Base-by-base conservation (phyloP, 202 grass and related monocot genomes). In the Musa balbisiana region DNA sequence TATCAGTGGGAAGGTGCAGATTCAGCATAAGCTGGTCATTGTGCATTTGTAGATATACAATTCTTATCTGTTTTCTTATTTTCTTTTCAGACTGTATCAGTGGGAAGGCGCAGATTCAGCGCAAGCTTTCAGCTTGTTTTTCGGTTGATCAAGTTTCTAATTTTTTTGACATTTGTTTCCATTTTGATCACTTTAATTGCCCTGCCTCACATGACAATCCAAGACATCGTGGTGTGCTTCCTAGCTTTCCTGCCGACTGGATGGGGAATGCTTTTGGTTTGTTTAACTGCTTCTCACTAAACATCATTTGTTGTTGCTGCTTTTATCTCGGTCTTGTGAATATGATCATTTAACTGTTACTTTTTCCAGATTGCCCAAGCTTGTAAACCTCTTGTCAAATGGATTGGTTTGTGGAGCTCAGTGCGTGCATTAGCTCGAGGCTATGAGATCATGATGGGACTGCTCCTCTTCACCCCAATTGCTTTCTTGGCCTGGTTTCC, bases 81-180 rank as follows among this genome's bases (percentile, higher is more conserved):
- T 75, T 56, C 23, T 21, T 88, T 88, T 51, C 86, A 96, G 93
- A 78, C 77, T 9, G 84, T 96, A 17, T 96, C 93, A 25, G 81
- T 96, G 2, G 93, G 93, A 80, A 83, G 88, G 71, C 78, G 84
- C 62, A 91, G 84, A 84, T 89, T 97, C 53, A 83, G 90, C 72
- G 93, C 90, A 10, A 62, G 83, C 55, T 90, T 97, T 80, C 93
- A 97, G 76, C 84, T 93, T 54, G 86, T 93, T 72, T 97, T 97
- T 74, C 87, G 93, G 25, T 86, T 97, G 82, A 91, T 93, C 52
- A 97, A 97, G 83, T 93, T 97, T 80, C 80, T 91, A 15, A 87
- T 97, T 77, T 97, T 97, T 75, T 82, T 87, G 76, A 79, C 81
- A 43, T 91, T 93, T 62, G 55, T 50, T 52, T 85, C 84, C 58